Conservation (phyloP, 2,329 filamentous ascomycete genomes). For the Sarocladiaceae sp. region DNA sequence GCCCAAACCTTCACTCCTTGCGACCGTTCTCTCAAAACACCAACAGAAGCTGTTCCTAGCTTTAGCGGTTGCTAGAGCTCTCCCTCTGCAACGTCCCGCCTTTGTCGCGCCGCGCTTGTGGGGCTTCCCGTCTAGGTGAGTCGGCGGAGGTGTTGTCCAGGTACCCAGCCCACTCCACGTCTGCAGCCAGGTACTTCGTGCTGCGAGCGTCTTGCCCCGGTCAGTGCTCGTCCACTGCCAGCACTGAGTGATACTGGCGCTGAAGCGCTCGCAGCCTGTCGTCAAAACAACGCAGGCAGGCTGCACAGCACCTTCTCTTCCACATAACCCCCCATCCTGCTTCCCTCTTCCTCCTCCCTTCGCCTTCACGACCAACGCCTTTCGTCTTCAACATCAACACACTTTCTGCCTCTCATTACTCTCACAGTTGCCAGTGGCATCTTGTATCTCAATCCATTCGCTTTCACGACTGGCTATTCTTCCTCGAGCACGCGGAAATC, state of each 20-base stretch:
- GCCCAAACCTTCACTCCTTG: no score
- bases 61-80: no score
- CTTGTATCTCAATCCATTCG: conserved; percentile 6
- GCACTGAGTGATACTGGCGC: no score
- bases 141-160: conserved; percentile 3
- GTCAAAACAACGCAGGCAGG: conserved; percentile 8
- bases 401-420: conserved; percentile 9
- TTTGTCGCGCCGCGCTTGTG: conserved; percentile 9
- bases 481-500: not conserved
- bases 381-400: conserved; percentile 8
- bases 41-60: conserved; percentile 3
- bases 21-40: not conserved
- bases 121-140: conserved; percentile 1
- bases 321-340: conserved; percentile 6
- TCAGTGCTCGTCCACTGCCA: conserved; percentile 2
- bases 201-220: conserved; percentile 1
- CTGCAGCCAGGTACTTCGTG: conserved; percentile 5
- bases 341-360: conserved; percentile 5
- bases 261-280: no score
- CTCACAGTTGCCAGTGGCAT: conserved; percentile 5
- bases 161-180: conserved; percentile 8
- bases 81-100: conserved; percentile 3
- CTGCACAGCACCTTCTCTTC: not conserved
- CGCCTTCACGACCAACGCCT: conserved; percentile 1
- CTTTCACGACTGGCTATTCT: conserved; percentile 5